These are phyloP conservation scores for Colletotrichum limetticola DNA, from an alignment of 2,329 filamentous ascomycete genomes.

Conservation along the genomic window DNA sequence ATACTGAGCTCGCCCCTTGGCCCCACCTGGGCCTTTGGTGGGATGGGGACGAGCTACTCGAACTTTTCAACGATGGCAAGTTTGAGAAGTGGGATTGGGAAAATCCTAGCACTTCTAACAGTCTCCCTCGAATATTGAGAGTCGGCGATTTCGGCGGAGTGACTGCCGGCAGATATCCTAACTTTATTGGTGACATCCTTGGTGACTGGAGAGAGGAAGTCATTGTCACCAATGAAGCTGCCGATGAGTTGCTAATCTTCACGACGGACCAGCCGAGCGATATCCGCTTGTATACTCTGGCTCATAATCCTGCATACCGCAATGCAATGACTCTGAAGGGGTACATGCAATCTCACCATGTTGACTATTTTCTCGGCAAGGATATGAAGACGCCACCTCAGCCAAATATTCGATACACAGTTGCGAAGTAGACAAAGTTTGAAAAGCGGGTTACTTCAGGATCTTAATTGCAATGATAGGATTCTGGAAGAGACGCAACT, in stretches of 20 bases:
- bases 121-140: constrained; percentile 3
- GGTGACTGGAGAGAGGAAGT: constrained; percentile 40
- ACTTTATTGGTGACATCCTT: constrained; percentile 36
- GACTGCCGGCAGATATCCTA: constrained; percentile 25
- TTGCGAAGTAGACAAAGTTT: not conserved
- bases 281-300: constrained; percentile 38
- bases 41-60: constrained; percentile 36
- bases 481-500: too few relatives aligned
- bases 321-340: constrained; percentile 41
- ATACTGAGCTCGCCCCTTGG: constrained; percentile 15
- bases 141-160: constrained; percentile 24
- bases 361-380: constrained; percentile 38
- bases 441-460: too few relatives aligned
- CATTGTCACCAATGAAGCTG: constrained; percentile 31
- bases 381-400: constrained; percentile 34
- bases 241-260: constrained; percentile 38
- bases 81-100: constrained; percentile 38
- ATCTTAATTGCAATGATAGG: too few relatives aligned
- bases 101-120: not conserved
- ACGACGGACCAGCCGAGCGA: constrained; percentile 37
- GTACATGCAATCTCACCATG: constrained; percentile 38
- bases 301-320: constrained; percentile 40
- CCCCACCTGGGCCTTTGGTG: constrained; percentile 32
- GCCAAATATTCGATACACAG: constrained; percentile 28
- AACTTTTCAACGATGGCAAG: constrained; percentile 40